These are phyloP conservation scores for Sphaerosporella brunnea DNA, from an alignment of 495 filamentous ascomycete species.

Conservation along the genomic window DNA sequence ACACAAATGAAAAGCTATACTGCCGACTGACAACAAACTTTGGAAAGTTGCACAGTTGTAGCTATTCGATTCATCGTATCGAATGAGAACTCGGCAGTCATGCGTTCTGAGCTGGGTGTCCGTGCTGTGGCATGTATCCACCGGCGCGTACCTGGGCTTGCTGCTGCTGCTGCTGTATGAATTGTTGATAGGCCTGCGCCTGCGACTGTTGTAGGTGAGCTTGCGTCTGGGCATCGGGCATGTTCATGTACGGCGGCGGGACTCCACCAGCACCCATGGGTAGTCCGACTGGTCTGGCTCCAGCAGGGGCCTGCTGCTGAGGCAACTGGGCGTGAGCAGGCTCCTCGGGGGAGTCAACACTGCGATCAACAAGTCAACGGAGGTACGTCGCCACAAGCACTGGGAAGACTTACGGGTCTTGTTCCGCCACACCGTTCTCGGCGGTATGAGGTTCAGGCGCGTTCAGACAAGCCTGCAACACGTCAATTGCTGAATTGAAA, in stretches of 20 bases:
- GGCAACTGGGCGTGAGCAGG: slow-evolving; percentile 41
- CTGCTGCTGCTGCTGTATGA: slow-evolving; percentile 34
- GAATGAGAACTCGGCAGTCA: slow-evolving; percentile 5
- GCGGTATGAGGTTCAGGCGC: slow-evolving; percentile 76
- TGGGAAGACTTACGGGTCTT: slow-evolving; percentile 27
- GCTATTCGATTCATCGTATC: background rate
- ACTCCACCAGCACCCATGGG: slow-evolving; percentile 35
- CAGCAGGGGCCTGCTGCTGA: slow-evolving; percentile 38
- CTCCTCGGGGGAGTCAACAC: slow-evolving; percentile 46
- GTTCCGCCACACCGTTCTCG: slow-evolving; percentile 77
- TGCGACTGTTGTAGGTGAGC: slow-evolving; percentile 27
- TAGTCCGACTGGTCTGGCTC: slow-evolving; percentile 33
- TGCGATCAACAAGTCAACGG: slow-evolving; percentile 8
- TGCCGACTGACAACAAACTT: background rate
- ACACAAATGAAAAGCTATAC: background rate
- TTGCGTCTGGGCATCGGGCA: slow-evolving; percentile 37
- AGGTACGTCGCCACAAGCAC: background rate
- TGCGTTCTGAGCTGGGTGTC: slow-evolving; percentile 24
- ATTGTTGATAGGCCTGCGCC: slow-evolving; percentile 42
- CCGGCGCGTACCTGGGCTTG: slow-evolving; percentile 23
- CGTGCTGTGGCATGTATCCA: slow-evolving; percentile 22
- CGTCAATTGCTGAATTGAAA: slow-evolving; percentile 17
- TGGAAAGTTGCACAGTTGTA: background rate
- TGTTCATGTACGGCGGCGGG: slow-evolving; percentile 31
- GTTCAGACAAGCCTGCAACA: slow-evolving; percentile 72